Evolutionary conservation across 129 eudicot species (phyloP).

Genomic region (Ambrosia trifida): DNA sequence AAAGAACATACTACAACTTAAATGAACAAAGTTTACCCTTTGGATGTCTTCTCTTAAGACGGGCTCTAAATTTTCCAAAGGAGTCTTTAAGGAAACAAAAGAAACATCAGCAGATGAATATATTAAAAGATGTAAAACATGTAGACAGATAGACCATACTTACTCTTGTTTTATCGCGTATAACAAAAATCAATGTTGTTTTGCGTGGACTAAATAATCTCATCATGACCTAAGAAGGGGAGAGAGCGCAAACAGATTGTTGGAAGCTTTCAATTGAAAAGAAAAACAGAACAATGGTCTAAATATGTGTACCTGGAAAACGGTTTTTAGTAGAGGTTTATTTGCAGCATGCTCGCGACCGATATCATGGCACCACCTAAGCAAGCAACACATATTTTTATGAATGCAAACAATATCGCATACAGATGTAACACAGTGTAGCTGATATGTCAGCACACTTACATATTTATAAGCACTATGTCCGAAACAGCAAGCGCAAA

Average conservation of each 20-base stretch:
- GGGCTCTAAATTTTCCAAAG: constrained; percentile 26
- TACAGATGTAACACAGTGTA: neutral
- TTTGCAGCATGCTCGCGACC: constrained; percentile 34
- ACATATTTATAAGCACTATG: constrained; percentile 28
- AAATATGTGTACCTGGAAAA: constrained; percentile 12
- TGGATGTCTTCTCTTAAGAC: constrained; percentile 25
- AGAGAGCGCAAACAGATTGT: too few species aligned
- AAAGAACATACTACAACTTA: constrained; percentile 8
- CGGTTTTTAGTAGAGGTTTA: constrained; percentile 27
- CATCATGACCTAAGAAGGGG: constrained; percentile 47
- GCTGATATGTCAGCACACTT: neutral
- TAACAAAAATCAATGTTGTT: constrained; percentile 63
- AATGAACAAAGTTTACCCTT: constrained; percentile 12
- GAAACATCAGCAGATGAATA: neutral
- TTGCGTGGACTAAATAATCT: constrained; percentile 59
- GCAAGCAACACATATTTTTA: neutral
- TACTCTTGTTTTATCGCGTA: constrained; percentile 68
- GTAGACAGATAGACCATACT: neutral
- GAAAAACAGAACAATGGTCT: neutral
- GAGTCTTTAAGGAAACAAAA: constrained; percentile 6
- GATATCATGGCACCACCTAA: constrained; percentile 31
- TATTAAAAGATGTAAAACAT: neutral
- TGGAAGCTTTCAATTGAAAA: neutral
- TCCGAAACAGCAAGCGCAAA: constrained; percentile 28
- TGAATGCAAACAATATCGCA: neutral